phyloP scores from a whole-genome alignment of 2,329 filamentous ascomycete species.

The Capronia americana region DNA sequence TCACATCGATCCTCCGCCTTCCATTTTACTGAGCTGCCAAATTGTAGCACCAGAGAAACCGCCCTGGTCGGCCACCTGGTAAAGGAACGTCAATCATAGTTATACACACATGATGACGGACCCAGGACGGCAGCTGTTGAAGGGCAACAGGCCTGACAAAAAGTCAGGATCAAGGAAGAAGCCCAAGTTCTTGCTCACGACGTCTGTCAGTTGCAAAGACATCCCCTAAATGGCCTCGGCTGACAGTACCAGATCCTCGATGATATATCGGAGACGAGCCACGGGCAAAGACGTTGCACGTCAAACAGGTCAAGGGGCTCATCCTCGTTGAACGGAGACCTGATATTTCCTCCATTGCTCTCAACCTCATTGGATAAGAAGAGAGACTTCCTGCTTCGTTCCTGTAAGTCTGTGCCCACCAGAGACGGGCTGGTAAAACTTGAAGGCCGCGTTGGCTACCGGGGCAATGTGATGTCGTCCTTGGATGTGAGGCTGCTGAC shows the following conservation, averaged over 20 bases:
- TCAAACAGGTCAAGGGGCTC: background rate
- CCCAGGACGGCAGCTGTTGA: background rate
- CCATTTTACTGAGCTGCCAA: background rate
- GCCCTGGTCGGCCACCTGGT: background rate
- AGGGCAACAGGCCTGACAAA: too few species aligned
- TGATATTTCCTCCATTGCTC: background rate
- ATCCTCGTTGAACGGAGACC: background rate
- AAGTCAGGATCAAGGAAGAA: background rate
- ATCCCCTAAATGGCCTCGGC: background rate
- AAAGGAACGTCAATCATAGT: background rate
- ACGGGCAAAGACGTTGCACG: background rate
- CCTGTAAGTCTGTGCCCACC: slow-evolving; percentile 1
- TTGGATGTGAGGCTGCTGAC: background rate
- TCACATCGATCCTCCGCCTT: background rate
- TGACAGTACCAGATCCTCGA: background rate
- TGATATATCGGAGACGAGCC: background rate
- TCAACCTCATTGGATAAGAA: slow-evolving; percentile 4
- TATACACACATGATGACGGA: background rate
- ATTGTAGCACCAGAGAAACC: background rate
- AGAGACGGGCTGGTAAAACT: background rate
- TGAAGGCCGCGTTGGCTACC: too few species aligned
- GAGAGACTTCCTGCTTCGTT: slow-evolving; percentile 5
- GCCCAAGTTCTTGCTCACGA: background rate
- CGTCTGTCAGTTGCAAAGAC: background rate
- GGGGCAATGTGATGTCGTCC: too few species aligned